These are phyloP conservation scores for Zygotorulaspora mrakii DNA, from an alignment of 1,139 yeast species.

Conservation along the genomic window DNA sequence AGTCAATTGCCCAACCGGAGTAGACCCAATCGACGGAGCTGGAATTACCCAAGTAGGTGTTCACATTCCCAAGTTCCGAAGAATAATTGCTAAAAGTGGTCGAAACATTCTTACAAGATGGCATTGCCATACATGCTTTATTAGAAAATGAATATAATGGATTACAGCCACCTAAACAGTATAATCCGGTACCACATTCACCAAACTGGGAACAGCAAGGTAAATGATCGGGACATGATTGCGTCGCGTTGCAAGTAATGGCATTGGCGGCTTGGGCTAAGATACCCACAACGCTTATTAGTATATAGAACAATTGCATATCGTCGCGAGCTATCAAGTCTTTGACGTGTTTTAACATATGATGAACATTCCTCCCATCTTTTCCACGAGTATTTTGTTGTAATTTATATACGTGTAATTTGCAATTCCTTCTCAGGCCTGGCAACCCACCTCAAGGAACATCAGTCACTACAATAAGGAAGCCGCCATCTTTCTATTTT, in stretches of 20 bases:
- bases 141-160: conserved; percentile 48
- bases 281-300: neutral
- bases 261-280: conserved; percentile 13
- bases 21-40: conserved; percentile 68
- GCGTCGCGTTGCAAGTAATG: conserved; percentile 31
- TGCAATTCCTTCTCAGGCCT: no score
- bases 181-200: conserved; percentile 71
- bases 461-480: no score
- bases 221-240: conserved; percentile 57
- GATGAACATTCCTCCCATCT: no score
- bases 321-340: no score
- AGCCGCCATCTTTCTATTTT: no score
- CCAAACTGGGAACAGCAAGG: conserved; percentile 87
- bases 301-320: neutral
- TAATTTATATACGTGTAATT: no score
- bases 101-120: conserved; percentile 39
- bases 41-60: conserved; percentile 66
- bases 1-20: conserved; percentile 59
- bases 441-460: no score
- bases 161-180: conserved; percentile 76
- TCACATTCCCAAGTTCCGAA: conserved; percentile 29
- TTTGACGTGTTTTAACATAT: no score
- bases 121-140: conserved; percentile 64
- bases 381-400: no score
- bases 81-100: conserved; percentile 42